Conservation (phyloP, 176 grass and related monocot species). For the Triticum dicoccoides region DNA sequence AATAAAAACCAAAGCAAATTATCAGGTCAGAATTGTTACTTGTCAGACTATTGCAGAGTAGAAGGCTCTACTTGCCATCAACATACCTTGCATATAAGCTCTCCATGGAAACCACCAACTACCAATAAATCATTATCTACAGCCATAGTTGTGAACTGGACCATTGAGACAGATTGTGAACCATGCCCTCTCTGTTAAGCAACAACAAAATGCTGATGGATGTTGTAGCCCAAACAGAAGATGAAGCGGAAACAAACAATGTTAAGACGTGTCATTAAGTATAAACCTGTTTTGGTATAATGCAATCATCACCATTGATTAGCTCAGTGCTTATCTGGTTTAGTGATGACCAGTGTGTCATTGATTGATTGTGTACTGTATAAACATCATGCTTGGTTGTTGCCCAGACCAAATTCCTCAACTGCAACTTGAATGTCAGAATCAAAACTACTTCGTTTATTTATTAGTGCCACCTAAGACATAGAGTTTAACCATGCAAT, state of each 20-base stretch:
- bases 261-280: neutral
- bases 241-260: neutral
- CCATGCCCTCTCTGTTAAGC: conserved; percentile 53
- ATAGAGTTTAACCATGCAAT: conserved; percentile 13
- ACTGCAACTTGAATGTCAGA: conserved; percentile 42
- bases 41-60: neutral
- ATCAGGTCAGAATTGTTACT: conserved; percentile 8
- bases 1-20: conserved; percentile 5
- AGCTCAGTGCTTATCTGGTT: conserved; percentile 62
- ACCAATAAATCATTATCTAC: conserved; percentile 72
- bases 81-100: conserved; percentile 94
- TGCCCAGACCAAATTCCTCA: conserved; percentile 93
- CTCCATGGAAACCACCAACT: conserved; percentile 88
- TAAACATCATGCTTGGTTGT: conserved; percentile 98
- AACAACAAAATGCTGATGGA: conserved; percentile 15
- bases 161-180: conserved; percentile 71
- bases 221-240: conserved; percentile 12
- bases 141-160: conserved; percentile 87
- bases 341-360: conserved; percentile 87
- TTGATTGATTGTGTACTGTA: conserved; percentile 69
- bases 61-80: neutral
- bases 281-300: conserved; percentile 61
- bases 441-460: conserved; percentile 6
- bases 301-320: conserved; percentile 64
- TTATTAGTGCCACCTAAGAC: neutral